Percentiles rank a stretch among this genome's conserved stretches.
These are phyloP conservation scores for Podaxis sp. DNA, from an alignment of 768 basidiomycete species.

Conservation along the genomic window DNA sequence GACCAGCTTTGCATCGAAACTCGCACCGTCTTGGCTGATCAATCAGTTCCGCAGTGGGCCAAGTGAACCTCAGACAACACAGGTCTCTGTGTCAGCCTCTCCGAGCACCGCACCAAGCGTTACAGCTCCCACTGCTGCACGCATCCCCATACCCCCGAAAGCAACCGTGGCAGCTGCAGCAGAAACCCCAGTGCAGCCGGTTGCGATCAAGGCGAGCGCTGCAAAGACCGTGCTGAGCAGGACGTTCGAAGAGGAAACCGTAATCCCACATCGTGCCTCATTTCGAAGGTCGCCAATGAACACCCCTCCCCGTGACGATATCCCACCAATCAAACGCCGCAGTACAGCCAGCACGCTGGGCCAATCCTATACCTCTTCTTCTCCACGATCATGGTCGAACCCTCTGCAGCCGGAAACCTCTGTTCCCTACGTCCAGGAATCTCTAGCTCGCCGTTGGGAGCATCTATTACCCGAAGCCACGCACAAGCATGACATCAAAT, in stretches of 20 bases:
- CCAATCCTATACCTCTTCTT: conserved; percentile 46
- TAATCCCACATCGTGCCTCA: conserved; percentile 44
- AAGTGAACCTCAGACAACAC: conserved; percentile 62
- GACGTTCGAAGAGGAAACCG: conserved; percentile 59
- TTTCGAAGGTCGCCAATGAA: conserved; percentile 63
- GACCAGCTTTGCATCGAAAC: conserved; percentile 51
- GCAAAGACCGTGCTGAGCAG: conserved; percentile 47
- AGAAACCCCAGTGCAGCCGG: conserved; percentile 35
- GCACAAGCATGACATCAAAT: conserved; percentile 87
- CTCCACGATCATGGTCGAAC: conserved; percentile 52
- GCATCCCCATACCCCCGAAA: conserved; percentile 32
- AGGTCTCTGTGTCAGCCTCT: conserved; percentile 51
- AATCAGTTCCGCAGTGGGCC: conserved; percentile 68
- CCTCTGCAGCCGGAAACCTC: conserved; percentile 63
- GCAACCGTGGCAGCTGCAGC: conserved; percentile 26
- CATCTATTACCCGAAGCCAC: conserved; percentile 74
- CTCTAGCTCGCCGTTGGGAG: conserved; percentile 88
- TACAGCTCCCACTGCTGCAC: conserved; percentile 35
- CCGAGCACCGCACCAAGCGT: conserved; percentile 26
- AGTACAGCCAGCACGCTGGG: conserved; percentile 39
- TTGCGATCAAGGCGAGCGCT: conserved; percentile 42
- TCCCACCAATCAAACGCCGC: conserved; percentile 55
- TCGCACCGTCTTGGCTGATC: conserved; percentile 78
- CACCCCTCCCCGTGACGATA: conserved; percentile 73
- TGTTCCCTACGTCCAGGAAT: conserved; percentile 62